Percentiles rank a stretch among this genome's conserved stretches.
phyloP scores from a whole-genome alignment of 1,284 basidiomycete genomes.

The Heterobasidion parviporum region DNA sequence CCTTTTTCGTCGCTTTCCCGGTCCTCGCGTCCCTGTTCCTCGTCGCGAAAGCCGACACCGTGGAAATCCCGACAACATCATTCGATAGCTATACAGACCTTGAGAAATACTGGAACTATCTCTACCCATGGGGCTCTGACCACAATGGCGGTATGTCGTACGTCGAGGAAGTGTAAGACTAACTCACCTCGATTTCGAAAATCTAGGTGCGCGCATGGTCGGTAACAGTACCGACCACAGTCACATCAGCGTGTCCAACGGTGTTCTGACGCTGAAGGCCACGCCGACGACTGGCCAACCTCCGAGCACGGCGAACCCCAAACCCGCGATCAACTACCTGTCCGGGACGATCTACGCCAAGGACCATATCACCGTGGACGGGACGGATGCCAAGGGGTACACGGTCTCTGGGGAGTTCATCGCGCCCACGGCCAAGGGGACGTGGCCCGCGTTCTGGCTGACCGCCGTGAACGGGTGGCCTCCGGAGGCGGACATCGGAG shows the following conservation, averaged over 20 bases:
- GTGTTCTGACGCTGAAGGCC: slow-evolving; percentile 31
- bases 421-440: slow-evolving; percentile 29
- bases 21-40: background rate
- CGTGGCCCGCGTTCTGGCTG: slow-evolving; percentile 38
- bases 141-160: slow-evolving; percentile 32
- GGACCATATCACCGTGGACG: slow-evolving; percentile 28
- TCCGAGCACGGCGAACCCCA: slow-evolving; percentile 28
- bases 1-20: background rate
- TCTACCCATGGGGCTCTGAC: slow-evolving; percentile 39
- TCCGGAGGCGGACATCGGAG: slow-evolving; percentile 33
- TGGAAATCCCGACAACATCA: slow-evolving; percentile 30
- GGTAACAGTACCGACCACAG: slow-evolving; percentile 29
- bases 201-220: slow-evolving; percentile 31
- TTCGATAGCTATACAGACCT: slow-evolving; percentile 28
- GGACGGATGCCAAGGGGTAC: slow-evolving; percentile 12
- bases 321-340: slow-evolving; percentile 13
- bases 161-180: background rate
- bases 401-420: slow-evolving; percentile 35
- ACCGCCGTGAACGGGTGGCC: slow-evolving; percentile 33
- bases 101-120: slow-evolving; percentile 30
- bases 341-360: slow-evolving; percentile 29
- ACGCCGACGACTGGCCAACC: slow-evolving; percentile 33
- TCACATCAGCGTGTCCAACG: slow-evolving; percentile 27
- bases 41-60: slow-evolving; percentile 23
- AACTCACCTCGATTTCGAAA: background rate